Evolutionary conservation across 2,329 filamentous ascomycete genomes (phyloP), one percentile per base, ranked within the genome.

Genomic region (Fusarium siculi): DNA sequence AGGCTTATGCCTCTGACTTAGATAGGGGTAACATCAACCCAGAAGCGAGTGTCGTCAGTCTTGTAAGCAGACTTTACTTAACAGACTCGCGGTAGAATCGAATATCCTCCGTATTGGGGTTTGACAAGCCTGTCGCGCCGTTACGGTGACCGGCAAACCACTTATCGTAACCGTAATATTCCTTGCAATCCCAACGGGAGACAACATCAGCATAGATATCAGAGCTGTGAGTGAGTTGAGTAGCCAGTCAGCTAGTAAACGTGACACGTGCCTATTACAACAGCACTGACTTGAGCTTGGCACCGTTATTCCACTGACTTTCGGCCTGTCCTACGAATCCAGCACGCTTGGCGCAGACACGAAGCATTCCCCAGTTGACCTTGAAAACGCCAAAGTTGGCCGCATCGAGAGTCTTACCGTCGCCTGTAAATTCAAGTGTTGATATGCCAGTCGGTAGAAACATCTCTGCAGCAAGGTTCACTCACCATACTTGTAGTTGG

Each of bases 291-390:
- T 60, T 60, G 8, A 60, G 28, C 44, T 52, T 52, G 7, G 56
- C 56, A 4, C 56, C 36, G 18, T 52, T 60, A 4, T 60, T 42
- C 44, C 56, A 60, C 10, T 52, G 21, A 5, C 23, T 47, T 16
- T 52, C 36, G 16, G 21, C 1, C 18, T 60, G 56, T 8, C 56
- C 56, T 28, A 32, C 23, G 6, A 60, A 52, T 18, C 56, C 34
- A 42, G 36, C 36, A 9, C 56, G 56, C 14, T 25, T 32, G 1
- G 56, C 56, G 14, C 56, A 60, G 18, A 60, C 44, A 12, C 44
- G 36, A 10, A 60, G 56, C 36, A 60, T 60, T 9, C 56, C 44
- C 56, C 44, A 60, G 28, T 60, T 60, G 10, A 60, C 56, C 44
- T 60, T 60, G 16, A 52, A 52, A 2, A 60, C 5, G 9, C 56